These are phyloP conservation scores for Aureobasidium subglaciale DNA, from an alignment of 2,329 filamentous ascomycete genomes.

Conservation along the genomic window DNA sequence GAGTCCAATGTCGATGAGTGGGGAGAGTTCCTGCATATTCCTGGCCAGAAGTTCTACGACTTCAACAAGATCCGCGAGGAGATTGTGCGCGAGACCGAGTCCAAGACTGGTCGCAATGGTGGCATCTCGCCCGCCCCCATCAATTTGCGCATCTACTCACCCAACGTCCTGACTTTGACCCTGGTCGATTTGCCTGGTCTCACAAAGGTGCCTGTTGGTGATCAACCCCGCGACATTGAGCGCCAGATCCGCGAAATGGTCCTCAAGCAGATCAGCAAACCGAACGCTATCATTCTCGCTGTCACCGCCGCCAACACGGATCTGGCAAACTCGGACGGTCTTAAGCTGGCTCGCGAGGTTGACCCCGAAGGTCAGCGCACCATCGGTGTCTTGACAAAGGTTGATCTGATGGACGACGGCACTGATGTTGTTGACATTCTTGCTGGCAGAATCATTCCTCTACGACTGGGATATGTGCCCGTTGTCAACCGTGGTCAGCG, in stretches of 20 bases:
- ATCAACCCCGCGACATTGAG: constrained; percentile 95
- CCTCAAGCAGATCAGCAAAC: constrained; percentile 95
- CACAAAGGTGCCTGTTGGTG: constrained; percentile 93
- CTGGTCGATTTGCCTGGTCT: constrained; percentile 93
- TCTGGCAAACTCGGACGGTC: constrained; percentile 94
- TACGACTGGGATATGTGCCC: constrained; percentile 90
- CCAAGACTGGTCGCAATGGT: constrained; percentile 91
- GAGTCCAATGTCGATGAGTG: constrained; percentile 92
- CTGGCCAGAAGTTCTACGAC: constrained; percentile 94
- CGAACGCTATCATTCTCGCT: constrained; percentile 94
- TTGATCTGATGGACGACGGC: constrained; percentile 97
- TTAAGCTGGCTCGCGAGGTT: constrained; percentile 93
- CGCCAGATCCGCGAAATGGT: constrained; percentile 97
- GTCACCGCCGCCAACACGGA: constrained; percentile 96
- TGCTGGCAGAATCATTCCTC: constrained; percentile 90
- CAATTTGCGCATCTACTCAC: constrained; percentile 96
- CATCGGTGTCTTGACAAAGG: constrained; percentile 97
- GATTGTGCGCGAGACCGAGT: constrained; percentile 92
- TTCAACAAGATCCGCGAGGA: constrained; percentile 98
- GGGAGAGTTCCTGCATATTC: constrained; percentile 97
- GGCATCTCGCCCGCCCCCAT: constrained; percentile 96
- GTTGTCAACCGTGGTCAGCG: constrained; percentile 97
- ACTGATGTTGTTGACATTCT: constrained; percentile 98
- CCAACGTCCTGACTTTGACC: constrained; percentile 93
- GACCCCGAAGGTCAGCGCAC: constrained; percentile 96